These are phyloP conservation scores for Tremella fuciformis DNA, from an alignment of 768 basidiomycete genomes.

Conservation along the genomic window DNA sequence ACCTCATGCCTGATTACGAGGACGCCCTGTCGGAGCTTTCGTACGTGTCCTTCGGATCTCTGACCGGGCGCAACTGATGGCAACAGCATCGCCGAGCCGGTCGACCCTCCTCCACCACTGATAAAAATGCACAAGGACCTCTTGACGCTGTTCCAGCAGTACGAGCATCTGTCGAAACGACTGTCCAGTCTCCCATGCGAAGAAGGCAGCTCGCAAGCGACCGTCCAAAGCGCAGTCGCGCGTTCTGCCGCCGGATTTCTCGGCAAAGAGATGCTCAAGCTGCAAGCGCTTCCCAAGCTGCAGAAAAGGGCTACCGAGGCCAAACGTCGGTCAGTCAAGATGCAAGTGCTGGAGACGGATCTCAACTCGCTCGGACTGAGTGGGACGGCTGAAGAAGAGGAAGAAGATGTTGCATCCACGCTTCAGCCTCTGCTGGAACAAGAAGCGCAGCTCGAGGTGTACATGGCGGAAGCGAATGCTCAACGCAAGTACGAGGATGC, in stretches of 20 bases:
- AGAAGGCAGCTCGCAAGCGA: slow-evolving; percentile 70
- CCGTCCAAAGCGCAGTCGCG: slow-evolving; percentile 76
- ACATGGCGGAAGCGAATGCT: slow-evolving; percentile 82
- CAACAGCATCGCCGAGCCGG: slow-evolving; percentile 51
- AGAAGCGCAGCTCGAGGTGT: slow-evolving; percentile 79
- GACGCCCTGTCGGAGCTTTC: slow-evolving; percentile 71
- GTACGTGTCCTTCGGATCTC: slow-evolving; percentile 52
- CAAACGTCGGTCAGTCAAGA: slow-evolving; percentile 22
- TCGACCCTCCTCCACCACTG: slow-evolving; percentile 34
- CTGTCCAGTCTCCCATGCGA: slow-evolving; percentile 68
- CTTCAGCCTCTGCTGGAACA: slow-evolving; percentile 91
- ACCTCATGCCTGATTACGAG: slow-evolving; percentile 79
- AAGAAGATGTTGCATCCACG: slow-evolving; percentile 67
- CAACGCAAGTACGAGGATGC: slow-evolving; percentile 95
- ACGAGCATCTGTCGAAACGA: slow-evolving; percentile 81
- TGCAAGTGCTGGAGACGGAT: slow-evolving; percentile 25
- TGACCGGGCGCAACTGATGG: background rate
- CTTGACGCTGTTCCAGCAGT: slow-evolving; percentile 78
- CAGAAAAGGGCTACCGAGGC: slow-evolving; percentile 36
- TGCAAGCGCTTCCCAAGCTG: slow-evolving; percentile 57
- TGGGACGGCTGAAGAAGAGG: slow-evolving; percentile 50
- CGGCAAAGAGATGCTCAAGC: slow-evolving; percentile 82
- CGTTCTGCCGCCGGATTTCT: slow-evolving; percentile 74
- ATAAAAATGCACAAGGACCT: slow-evolving; percentile 69
- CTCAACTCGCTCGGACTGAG: slow-evolving; percentile 7